A percentile compares a stretch with the other conserved stretches of the same genome.
phyloP scores from a whole-genome alignment of 495 filamentous ascomycete genomes.

The Tuber melanosporum region DNA sequence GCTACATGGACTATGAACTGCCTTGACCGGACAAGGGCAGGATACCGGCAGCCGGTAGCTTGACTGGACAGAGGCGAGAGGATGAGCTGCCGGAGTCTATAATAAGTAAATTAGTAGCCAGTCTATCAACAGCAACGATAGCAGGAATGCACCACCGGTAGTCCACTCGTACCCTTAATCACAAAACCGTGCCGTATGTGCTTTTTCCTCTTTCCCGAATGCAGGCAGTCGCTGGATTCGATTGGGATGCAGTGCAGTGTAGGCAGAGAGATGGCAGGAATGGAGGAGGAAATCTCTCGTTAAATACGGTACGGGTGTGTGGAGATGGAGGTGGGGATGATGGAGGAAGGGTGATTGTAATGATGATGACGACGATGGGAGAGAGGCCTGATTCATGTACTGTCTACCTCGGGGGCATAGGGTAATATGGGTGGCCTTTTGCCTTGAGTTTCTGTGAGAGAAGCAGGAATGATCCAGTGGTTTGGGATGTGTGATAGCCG shows the following conservation, averaged over 20 bases:
- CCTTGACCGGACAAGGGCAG: constrained; percentile 9
- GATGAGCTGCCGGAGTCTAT: background rate
- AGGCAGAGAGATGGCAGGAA: background rate
- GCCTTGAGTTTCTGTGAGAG: background rate
- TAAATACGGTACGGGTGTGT: background rate
- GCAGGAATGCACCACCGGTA: background rate
- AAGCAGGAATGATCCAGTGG: background rate
- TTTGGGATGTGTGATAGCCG: background rate
- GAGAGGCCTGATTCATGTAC: background rate
- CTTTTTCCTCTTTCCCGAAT: background rate
- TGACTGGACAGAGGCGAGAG: background rate
- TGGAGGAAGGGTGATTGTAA: background rate
- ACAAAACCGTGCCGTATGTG: background rate
- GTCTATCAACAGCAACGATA: background rate
- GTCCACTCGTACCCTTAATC: background rate
- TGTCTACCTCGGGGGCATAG: background rate
- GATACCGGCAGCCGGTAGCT: background rate
- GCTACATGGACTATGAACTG: constrained; percentile 26
- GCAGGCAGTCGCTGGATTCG: background rate
- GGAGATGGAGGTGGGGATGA: background rate
- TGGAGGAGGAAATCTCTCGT: background rate
- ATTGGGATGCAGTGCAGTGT: background rate
- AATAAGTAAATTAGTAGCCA: background rate
- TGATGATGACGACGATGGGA: background rate
- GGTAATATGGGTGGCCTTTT: background rate